Base-by-base conservation (phyloP, 23 red algal genomes). In the Gracilaria domingensis region DNA sequence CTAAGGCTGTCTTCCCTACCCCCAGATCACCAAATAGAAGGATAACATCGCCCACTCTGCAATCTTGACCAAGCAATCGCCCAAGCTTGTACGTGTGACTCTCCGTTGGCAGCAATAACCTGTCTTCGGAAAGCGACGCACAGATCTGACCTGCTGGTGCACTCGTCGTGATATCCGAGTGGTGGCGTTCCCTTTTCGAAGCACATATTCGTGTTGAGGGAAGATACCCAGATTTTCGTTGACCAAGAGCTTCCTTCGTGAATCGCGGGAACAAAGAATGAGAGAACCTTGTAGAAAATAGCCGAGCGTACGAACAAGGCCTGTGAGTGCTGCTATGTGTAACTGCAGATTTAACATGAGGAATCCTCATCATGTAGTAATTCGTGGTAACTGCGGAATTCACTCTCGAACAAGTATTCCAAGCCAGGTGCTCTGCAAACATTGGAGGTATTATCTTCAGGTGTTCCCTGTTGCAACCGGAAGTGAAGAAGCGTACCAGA, bases 1-100 rank as follows among this genome's bases (percentile, higher is more conserved):
- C 96, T 26, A 98, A 75, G 0, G 79, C 77, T 2, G 96, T 98
- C 91, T 98, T 98, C 7, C 96, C 96, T 25, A 58, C 72, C 5
- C 96, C 96, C 24, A 98, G 75, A 56, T 73, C 55, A 3, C 96
- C 96, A 59, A 75, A 78, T 14, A 98, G 85, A 44, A 98, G 82
- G 0, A 98, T 75, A 21, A 95, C 87, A 76, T 98, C 96, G 11
- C 88, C 80, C 17, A 57, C 29, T 40, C 78, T 65, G 55, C 83
- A 85, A 35, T 45, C 36, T 42, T 28, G 55, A 32, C 88, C 90
- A 30, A 98, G 65, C 1, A 78, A 36, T 9, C 47, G 39, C 28
- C 84, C 95, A 33, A 98, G 91, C 57, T 67, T 60, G 30, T 93
- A 58, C 20, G 89, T 93, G 12, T 36, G 37, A 36, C 38, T 66